phyloP scores from a whole-genome alignment of 495 filamentous ascomycete species.

The Chlorociboria aeruginascens region DNA sequence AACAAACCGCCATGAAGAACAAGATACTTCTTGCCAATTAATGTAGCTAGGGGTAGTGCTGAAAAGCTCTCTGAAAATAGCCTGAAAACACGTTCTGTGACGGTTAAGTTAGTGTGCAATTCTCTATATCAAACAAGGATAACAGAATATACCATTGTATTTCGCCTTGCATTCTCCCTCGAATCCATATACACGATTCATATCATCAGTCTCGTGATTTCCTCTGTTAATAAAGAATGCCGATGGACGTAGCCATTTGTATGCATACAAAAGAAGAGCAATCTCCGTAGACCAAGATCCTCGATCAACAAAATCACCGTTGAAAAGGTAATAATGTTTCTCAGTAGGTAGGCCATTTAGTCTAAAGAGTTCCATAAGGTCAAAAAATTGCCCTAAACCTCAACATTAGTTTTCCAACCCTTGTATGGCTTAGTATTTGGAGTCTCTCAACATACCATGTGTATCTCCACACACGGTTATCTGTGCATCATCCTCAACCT shows the following conservation, averaged over 20 bases:
- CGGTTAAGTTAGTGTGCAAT: background rate
- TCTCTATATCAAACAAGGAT: background rate
- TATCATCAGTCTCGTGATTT: conserved; percentile 99
- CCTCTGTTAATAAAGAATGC: conserved; percentile 93
- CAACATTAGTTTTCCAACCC: background rate
- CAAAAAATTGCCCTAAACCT: conserved; percentile 80
- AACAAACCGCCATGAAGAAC: conserved; percentile 94
- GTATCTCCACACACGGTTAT: conserved; percentile 97
- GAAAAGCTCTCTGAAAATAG: conserved; percentile 98
- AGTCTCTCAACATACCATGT: conserved; percentile 54
- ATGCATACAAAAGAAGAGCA: conserved; percentile 83
- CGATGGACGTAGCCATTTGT: conserved; percentile 87
- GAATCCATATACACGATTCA: conserved; percentile 98
- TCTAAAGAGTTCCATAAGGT: conserved; percentile 91
- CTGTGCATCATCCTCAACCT: conserved; percentile 59
- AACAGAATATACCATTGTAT: conserved; percentile 51
- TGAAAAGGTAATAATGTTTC: conserved; percentile 90
- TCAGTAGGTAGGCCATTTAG: conserved; percentile 76
- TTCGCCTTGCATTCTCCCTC: conserved; percentile 97
- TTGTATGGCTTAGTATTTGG: background rate
- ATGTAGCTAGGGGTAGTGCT: conserved; percentile 79
- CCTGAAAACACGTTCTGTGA: conserved; percentile 68
- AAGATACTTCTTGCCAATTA: conserved; percentile 86
- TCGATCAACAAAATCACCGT: conserved; percentile 97
- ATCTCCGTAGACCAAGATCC: conserved; percentile 97